Base-by-base conservation (phyloP, 345 rosid genomes). In the Adansonia digitata region DNA sequence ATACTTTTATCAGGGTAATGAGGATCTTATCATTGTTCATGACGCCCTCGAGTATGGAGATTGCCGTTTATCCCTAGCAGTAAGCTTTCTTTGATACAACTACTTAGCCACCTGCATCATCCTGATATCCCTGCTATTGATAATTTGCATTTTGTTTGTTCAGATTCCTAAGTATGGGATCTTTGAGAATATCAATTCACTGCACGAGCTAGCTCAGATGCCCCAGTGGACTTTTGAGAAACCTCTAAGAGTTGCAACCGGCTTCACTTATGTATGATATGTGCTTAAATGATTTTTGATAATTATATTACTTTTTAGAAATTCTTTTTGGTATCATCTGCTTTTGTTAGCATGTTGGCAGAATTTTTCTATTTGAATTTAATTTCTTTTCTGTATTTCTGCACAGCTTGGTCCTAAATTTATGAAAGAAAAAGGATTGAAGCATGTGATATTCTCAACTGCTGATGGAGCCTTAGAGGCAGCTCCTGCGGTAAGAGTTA, bases 381-480 rank as follows among this genome's bases (percentile, higher is more conserved):
- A 69, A 69, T 69, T 29, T 48, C 57, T 27, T 17, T 69, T 43
- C 71, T 45, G 5, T 22, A 39, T 46, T 71, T 77, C 5, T 71
- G 52, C 15, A 62, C 86, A 95, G 99, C 87, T 95, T 45, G 98
- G 98, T 57, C 94, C 97, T 59, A 91, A 93, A 79, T 95, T 93
- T 82, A 85, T 91, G 91, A 75, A 81, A 78, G 97, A 90, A 57
- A 90, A 87, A 43, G 99, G 97, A 73, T 70, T 92, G 74, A 81
- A 83, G 83, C 91, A 96, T 76, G 95, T 92, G 73, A 62, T 76
- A 15, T 93, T 96, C 85, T 93, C 94, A 80, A 90, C 92, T 82
- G 99, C 97, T 65, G 99, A 95, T 72, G 98, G 99, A 83, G 98
- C 98, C 31, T 66, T 96, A 80, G 99, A 93, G 86, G 99, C 99